Percentiles rank a stretch among this genome's conserved stretches.
Evolutionary conservation across 805 yeast species (phyloP).

Genomic region (Lipomyces spencermartinsiae): DNA sequence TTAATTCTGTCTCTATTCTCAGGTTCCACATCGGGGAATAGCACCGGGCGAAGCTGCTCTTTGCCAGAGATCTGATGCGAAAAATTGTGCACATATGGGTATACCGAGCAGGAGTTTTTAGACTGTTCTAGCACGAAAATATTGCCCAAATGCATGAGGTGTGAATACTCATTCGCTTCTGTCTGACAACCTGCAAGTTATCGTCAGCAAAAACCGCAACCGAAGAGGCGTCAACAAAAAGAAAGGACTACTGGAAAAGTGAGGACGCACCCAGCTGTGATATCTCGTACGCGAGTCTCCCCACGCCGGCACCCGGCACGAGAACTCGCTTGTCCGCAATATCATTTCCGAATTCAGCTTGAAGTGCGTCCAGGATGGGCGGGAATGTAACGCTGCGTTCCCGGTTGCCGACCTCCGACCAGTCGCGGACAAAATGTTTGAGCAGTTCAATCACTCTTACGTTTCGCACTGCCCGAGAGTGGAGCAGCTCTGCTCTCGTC

Average conservation of each 20-base stretch:
- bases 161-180: constrained; percentile 77
- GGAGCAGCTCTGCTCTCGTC: constrained; percentile 53
- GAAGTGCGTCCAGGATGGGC: constrained; percentile 57
- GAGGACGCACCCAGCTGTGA: constrained; percentile 29
- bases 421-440: constrained; percentile 81
- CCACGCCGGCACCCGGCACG: constrained; percentile 90
- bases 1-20: constrained; percentile 12
- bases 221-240: neutral
- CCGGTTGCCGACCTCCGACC: constrained; percentile 58
- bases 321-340: constrained; percentile 52
- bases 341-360: constrained; percentile 43
- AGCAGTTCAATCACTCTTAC: constrained; percentile 52
- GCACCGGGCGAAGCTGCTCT: constrained; percentile 59
- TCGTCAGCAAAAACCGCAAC: neutral
- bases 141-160: constrained; percentile 71
- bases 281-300: constrained; percentile 70
- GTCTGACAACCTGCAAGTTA: constrained; percentile 53
- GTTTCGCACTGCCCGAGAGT: constrained; percentile 45
- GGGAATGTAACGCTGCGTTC: constrained; percentile 62
- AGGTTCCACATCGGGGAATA: constrained; percentile 48
- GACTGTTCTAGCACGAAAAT: constrained; percentile 41
- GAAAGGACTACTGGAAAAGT: neutral
- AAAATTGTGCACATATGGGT: constrained; percentile 62
- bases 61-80: constrained; percentile 62
- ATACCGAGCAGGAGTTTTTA: constrained; percentile 38